Percentiles rank a stretch among this genome's conserved stretches.
Evolutionary conservation across 805 yeast species (phyloP).

Genomic region (Saccharomyces mikatae): DNA sequence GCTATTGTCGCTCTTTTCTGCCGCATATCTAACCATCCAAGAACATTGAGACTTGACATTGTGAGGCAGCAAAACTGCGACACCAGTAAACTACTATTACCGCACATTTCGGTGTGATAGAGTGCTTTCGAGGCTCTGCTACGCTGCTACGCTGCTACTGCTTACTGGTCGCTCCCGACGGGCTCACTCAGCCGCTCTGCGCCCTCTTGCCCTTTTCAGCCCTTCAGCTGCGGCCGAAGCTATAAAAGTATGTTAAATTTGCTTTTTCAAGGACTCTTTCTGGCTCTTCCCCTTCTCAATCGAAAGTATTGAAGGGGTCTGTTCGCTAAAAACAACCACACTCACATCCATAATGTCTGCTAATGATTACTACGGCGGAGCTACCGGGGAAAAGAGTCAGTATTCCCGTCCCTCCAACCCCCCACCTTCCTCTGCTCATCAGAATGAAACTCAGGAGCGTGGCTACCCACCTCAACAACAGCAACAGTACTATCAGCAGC

Average conservation of each 20-base stretch:
- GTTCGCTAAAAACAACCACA: neutral
- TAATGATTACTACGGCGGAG: constrained; percentile 19
- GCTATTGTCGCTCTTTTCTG: neutral
- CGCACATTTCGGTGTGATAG: neutral
- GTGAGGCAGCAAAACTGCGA: neutral
- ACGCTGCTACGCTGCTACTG: too few relatives aligned
- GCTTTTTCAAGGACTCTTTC: neutral
- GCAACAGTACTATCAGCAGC: constrained; percentile 20
- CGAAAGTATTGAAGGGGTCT: neutral
- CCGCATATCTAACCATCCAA: neutral
- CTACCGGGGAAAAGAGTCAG: constrained; percentile 10
- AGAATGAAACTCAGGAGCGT: constrained; percentile 2
- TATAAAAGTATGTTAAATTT: neutral
- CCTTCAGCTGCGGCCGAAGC: neutral
- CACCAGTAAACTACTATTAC: neutral
- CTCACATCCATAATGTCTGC: constrained; percentile 18
- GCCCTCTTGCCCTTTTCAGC: neutral
- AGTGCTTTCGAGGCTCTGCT: neutral
- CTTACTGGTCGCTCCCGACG: neutral
- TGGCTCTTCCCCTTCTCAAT: neutral
- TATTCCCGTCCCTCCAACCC: constrained; percentile 26
- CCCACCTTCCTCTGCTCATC: constrained; percentile 7
- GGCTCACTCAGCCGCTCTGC: neutral
- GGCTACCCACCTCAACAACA: constrained; percentile 14
- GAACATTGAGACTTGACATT: neutral